Conservation (phyloP, 495 filamentous ascomycete genomes). For the Penicillium soppii region DNA sequence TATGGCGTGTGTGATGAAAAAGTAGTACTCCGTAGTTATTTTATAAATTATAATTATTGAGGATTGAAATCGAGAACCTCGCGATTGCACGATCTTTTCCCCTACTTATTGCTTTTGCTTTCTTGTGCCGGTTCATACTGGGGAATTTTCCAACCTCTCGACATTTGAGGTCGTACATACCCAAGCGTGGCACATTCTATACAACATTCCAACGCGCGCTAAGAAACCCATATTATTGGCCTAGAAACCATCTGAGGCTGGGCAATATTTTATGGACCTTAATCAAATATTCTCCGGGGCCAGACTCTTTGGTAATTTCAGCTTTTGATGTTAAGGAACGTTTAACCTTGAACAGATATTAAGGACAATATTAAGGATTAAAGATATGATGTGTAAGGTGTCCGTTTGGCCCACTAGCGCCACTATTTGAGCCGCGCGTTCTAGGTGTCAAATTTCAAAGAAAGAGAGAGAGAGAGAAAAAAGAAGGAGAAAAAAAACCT, state of each 20-base stretch:
- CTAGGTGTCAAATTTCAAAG: not conserved
- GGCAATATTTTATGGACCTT: slow-evolving; percentile 4
- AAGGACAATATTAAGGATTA: not conserved
- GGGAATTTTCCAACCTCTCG: slow-evolving; percentile 20
- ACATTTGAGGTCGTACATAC: slow-evolving; percentile 18
- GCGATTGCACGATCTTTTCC: not conserved
- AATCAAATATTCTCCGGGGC: slow-evolving; percentile 17
- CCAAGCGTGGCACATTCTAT: slow-evolving; percentile 24
- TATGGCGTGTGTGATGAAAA: not conserved
- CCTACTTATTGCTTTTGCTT: slow-evolving; percentile 18
- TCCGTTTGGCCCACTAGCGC: slow-evolving; percentile 10
- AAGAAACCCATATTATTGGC: slow-evolving; percentile 11
- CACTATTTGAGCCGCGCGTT: slow-evolving; percentile 14
- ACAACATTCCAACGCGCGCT: slow-evolving; percentile 27
- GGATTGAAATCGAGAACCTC: no score
- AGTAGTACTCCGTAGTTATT: no score
- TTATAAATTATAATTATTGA: not conserved
- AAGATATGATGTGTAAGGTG: not conserved
- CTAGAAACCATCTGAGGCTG: slow-evolving; percentile 9
- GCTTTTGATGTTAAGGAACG: not conserved
- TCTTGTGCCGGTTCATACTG: not conserved
- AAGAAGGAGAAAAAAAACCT: not conserved
- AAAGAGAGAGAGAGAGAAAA: no score
- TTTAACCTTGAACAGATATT: not conserved
- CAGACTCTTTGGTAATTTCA: not conserved